A percentile compares a stretch with the other conserved stretches of the same genome.
These are phyloP conservation scores for Pyrus hybrid DNA, from an alignment of 331 rosid genomes.

Conservation along the genomic window DNA sequence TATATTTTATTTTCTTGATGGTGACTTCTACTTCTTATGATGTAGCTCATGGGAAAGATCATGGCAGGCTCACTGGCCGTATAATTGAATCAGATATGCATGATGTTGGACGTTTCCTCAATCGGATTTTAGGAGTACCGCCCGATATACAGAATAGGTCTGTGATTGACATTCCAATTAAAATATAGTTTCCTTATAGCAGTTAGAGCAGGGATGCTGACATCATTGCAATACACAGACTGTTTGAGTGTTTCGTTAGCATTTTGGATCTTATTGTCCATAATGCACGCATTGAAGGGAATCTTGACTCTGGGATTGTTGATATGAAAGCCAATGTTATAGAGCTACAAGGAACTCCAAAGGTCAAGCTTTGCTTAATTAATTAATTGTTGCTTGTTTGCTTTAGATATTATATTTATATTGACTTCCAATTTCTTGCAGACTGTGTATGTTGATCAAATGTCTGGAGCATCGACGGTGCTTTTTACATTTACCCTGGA, in stretches of 20 bases:
- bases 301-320: conserved; percentile 60
- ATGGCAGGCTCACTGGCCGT: conserved; percentile 66
- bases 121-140: conserved; percentile 85
- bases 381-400: neutral
- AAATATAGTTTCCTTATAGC: conserved; percentile 14
- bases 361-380: conserved; percentile 40
- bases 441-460: conserved; percentile 86
- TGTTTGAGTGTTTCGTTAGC: conserved; percentile 82
- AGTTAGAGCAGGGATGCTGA: conserved; percentile 19
- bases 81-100: conserved; percentile 95
- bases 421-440: conserved; percentile 29
- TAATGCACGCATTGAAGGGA: conserved; percentile 67
- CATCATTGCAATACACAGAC: conserved; percentile 34
- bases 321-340: conserved; percentile 86
- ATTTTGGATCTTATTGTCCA: conserved; percentile 92
- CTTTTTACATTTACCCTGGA: conserved; percentile 87
- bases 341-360: conserved; percentile 82
- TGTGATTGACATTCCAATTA: conserved; percentile 16
- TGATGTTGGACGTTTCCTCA: conserved; percentile 94
- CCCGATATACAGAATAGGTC: conserved; percentile 92
- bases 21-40: conserved; percentile 10
- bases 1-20: conserved; percentile 1
- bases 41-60: conserved; percentile 67
- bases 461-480: conserved; percentile 86
- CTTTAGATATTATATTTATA: conserved; percentile 2